Base-by-base conservation (phyloP, 208 protist species). In the Crithidia expoeki region DNA sequence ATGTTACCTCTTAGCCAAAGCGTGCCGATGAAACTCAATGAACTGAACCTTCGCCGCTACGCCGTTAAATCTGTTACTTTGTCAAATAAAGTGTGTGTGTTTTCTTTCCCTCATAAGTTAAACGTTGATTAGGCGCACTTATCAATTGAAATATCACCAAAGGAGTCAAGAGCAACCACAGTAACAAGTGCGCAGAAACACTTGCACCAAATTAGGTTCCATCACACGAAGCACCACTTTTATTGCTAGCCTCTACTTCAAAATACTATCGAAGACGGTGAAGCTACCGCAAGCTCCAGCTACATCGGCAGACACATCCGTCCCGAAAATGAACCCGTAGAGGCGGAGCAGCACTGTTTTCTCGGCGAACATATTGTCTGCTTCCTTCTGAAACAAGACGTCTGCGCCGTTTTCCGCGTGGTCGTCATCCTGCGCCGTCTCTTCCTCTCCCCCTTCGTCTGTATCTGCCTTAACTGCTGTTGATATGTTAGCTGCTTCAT, bases 341-440 rank as follows among this genome's bases (percentile, higher is more conserved):
- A 94, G 60, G 49, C 81, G 88, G 1, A 49, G 33, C 23, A 96
- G 53, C 12, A 93, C 56, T 7, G 80, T 70, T 6, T 68, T 74
- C 65, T 97, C 92, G 4, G 78, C 77, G 64, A 93, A 97, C 81
- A 97, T 85, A 72, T 97, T 97, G 4, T 85, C 89, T 17, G 80
- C 78, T 56, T 97, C 89, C 73, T 92, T 89, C 57, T 93, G 76
- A 72, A 97, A 97, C 16, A 97, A 74, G 3, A 94, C 84, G 23
- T 90, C 88, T n/a, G 80, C 83, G 23, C 74, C 86, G 0, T 71
- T 68, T 0, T 69, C 61, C 0, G 66, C 66, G 10, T 55, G 68
- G 4, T 70, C 71, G 33, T 34, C 59, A 33, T 79, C 70, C 7
- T 72, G 34, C n/a, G 60, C 21, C 11, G 10, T 4, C 25, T 42